Percentiles rank a stretch among this genome's conserved stretches.
Conservation (phyloP, 2,329 filamentous ascomycete species). For the Ceratocystiopsis minuta region DNA sequence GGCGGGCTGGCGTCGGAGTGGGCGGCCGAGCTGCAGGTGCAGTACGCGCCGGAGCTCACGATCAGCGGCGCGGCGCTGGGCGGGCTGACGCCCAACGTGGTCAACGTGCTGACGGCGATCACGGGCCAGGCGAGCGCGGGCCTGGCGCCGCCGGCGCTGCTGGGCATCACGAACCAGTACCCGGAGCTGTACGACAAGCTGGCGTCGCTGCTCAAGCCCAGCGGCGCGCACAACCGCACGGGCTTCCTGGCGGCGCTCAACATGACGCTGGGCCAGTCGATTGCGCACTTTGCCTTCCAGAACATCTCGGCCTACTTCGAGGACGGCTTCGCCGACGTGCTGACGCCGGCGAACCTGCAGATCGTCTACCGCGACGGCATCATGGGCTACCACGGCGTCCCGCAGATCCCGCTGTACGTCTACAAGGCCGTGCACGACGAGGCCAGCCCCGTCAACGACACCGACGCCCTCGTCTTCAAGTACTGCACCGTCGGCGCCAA, state of each 20-base stretch:
- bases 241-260: conserved; percentile 15
- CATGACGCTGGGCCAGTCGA: conserved; percentile 13
- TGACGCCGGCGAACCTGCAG: conserved; percentile 6
- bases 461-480: conserved; percentile 14
- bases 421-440: conserved; percentile 29
- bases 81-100: conserved; percentile 24
- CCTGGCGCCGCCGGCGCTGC: conserved; percentile 18
- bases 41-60: conserved; percentile 29
- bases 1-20: conserved; percentile 31
- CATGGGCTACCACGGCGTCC: conserved; percentile 21
- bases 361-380: conserved; percentile 16
- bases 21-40: conserved; percentile 28
- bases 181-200: conserved; percentile 15
- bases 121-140: conserved; percentile 11
- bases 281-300: conserved; percentile 15
- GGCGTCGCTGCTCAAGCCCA: conserved; percentile 12
- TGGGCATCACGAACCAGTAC: conserved; percentile 18
- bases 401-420: conserved; percentile 25
- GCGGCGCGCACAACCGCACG: conserved; percentile 17
- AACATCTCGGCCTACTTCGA: conserved; percentile 24
- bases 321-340: conserved; percentile 14
- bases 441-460: conserved; percentile 22
- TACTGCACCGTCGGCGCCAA: conserved; percentile 21
- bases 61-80: conserved; percentile 27
- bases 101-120: conserved; percentile 13